Evolutionary conservation across 2,329 filamentous ascomycete genomes (phyloP).

Genomic region (Claviceps africana): DNA sequence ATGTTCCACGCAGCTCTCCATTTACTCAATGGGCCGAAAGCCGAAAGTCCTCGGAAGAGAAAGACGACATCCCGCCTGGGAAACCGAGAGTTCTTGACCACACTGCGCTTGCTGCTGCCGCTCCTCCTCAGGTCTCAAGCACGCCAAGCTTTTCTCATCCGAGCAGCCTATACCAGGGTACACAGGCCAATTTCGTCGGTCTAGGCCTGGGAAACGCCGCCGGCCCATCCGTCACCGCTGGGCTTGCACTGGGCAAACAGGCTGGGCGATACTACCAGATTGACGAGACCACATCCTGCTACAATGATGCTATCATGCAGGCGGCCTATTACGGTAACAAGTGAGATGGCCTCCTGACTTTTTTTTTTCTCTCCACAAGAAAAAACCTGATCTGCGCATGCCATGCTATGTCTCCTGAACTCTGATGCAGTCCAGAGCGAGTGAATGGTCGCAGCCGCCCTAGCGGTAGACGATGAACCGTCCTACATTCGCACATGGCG

Average conservation of each 20-base stretch:
- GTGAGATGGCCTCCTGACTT: slow-evolving; percentile 6
- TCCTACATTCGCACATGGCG: background rate
- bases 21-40: slow-evolving; percentile 19
- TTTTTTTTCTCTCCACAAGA: background rate
- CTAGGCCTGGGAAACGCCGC: slow-evolving; percentile 4
- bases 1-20: slow-evolving; percentile 16
- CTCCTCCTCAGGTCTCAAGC: slow-evolving; percentile 14
- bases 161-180: slow-evolving; percentile 37
- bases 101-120: background rate
- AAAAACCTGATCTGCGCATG: background rate
- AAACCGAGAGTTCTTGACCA: slow-evolving; percentile 6
- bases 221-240: slow-evolving; percentile 8
- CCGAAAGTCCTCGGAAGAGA: slow-evolving; percentile 7
- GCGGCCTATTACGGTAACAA: slow-evolving; percentile 18
- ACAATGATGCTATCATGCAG: slow-evolving; percentile 22
- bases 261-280: slow-evolving; percentile 16
- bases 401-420: background rate
- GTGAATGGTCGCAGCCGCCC: background rate
- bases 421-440: background rate
- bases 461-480: background rate
- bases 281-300: slow-evolving; percentile 20
- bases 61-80: slow-evolving; percentile 11
- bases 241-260: slow-evolving; percentile 5
- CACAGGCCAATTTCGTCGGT: slow-evolving; percentile 19
- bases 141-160: slow-evolving; percentile 30